A percentile compares a stretch with the other conserved stretches of the same genome.
Conservation (phyloP, 176 grass and related monocot species). For the Cenchrus purpureus region DNA sequence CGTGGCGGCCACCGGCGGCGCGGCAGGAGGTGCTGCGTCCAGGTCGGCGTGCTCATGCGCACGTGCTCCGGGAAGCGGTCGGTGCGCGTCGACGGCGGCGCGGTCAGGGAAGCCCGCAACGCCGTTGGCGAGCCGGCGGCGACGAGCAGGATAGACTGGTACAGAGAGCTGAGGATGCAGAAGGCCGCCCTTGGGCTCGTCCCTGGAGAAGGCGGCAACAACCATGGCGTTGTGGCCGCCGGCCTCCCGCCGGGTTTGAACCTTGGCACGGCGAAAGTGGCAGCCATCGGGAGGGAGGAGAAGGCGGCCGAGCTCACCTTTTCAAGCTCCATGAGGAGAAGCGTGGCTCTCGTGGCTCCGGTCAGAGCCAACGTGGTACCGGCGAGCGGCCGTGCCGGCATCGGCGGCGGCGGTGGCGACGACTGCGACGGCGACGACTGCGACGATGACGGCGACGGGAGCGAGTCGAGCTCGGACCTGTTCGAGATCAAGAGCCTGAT, state of each 20-base stretch:
- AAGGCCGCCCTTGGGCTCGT: constrained; percentile 41
- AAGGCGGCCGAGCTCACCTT: constrained; percentile 14
- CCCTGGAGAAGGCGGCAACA: not conserved
- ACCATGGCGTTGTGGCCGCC: constrained; percentile 29
- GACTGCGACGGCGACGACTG: not conserved
- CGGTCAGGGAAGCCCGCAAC: not conserved
- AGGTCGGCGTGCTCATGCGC: constrained; percentile 52
- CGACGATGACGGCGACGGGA: constrained; percentile 41
- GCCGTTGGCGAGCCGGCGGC: not conserved
- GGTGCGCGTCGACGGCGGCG: constrained; percentile 43
- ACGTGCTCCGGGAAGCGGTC: constrained; percentile 63
- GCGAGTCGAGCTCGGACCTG: constrained; percentile 93
- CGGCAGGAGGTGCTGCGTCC: constrained; percentile 48
- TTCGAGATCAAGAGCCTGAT: constrained; percentile 94
- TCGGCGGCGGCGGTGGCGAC: not conserved
- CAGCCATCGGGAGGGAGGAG: constrained; percentile 35
- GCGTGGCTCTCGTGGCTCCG: constrained; percentile 41
- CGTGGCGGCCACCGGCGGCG: constrained; percentile 15
- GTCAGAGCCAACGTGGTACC: constrained; percentile 2
- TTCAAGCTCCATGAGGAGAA: constrained; percentile 21
- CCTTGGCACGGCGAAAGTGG: constrained; percentile 43
- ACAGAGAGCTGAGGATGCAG: constrained; percentile 53
- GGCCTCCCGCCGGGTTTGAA: constrained; percentile 36
- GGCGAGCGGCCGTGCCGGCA: not conserved
- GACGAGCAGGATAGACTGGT: constrained; percentile 41